These are phyloP conservation scores for Leishmania arabica DNA, from an alignment of 208 protist species.

Conservation along the genomic window DNA sequence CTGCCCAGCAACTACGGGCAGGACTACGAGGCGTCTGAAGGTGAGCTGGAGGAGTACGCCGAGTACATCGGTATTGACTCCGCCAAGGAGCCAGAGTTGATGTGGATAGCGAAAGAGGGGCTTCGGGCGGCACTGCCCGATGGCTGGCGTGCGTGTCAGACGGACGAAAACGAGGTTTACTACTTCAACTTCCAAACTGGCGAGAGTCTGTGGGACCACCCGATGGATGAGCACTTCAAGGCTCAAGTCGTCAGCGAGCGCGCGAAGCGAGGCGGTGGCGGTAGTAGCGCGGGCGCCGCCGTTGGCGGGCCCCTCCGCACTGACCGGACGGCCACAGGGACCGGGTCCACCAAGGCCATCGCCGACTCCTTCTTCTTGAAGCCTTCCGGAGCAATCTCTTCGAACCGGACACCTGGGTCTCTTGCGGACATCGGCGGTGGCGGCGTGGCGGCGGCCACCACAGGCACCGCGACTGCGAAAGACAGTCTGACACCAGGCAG, in stretches of 20 bases:
- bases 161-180: slow-evolving; percentile 89
- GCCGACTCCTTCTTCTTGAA: slow-evolving; percentile 37
- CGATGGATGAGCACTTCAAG: slow-evolving; percentile 92
- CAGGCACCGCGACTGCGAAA: background rate
- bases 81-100: slow-evolving; percentile 72
- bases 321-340: background rate
- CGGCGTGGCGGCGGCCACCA: background rate
- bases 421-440: background rate
- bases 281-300: background rate
- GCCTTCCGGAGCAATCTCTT: background rate
- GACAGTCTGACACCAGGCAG: background rate
- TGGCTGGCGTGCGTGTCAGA: slow-evolving; percentile 93
- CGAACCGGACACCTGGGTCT: slow-evolving; percentile 1
- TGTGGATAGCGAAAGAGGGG: slow-evolving; percentile 92
- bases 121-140: slow-evolving; percentile 90
- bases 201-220: slow-evolving; percentile 94
- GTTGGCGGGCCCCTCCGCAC: background rate
- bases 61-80: slow-evolving; percentile 93
- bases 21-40: slow-evolving; percentile 84
- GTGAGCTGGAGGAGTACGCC: slow-evolving; percentile 93
- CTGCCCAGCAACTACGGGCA: slow-evolving; percentile 90
- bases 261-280: slow-evolving; percentile 22
- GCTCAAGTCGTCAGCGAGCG: slow-evolving; percentile 57
- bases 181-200: slow-evolving; percentile 96
- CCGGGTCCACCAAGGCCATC: slow-evolving; percentile 44